A percentile compares a stretch with the other conserved stretches of the same genome.
These are phyloP conservation scores for Vitis hybrid DNA, from an alignment of 177 flowering plant species.

Conservation along the genomic window DNA sequence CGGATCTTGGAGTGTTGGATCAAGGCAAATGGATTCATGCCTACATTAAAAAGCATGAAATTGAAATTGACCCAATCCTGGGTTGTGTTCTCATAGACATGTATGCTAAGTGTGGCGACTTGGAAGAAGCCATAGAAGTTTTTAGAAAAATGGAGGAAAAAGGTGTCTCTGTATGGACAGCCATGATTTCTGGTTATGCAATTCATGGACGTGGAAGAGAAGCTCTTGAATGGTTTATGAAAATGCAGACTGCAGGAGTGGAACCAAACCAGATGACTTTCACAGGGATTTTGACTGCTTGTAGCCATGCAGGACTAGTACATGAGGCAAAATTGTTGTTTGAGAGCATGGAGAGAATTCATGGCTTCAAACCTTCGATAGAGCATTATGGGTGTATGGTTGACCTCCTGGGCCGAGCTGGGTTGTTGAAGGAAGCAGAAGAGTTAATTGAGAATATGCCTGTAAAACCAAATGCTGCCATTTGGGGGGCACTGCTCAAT, in stretches of 20 bases:
- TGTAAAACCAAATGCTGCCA: slow-evolving; percentile 17
- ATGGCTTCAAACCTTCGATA: slow-evolving; percentile 22
- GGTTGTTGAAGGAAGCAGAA: slow-evolving; percentile 24
- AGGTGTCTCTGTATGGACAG: slow-evolving; percentile 29
- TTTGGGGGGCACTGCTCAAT: slow-evolving; percentile 5
- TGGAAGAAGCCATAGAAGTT: slow-evolving; percentile 21
- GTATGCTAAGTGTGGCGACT: slow-evolving; percentile 31
- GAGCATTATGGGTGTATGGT: slow-evolving; percentile 21
- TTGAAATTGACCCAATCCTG: slow-evolving; percentile 21
- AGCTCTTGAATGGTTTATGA: slow-evolving; percentile 21
- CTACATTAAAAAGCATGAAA: slow-evolving; percentile 16
- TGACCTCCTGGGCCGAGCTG: slow-evolving; percentile 31
- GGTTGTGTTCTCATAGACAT: slow-evolving; percentile 34
- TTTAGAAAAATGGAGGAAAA: slow-evolving; percentile 12
- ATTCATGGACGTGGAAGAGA: slow-evolving; percentile 27
- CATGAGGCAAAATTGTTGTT: slow-evolving; percentile 18
- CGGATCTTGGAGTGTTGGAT: slow-evolving; percentile 27
- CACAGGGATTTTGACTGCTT: slow-evolving; percentile 27
- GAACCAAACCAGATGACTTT: slow-evolving; percentile 31
- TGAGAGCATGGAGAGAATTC: slow-evolving; percentile 15
- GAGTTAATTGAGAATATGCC: slow-evolving; percentile 19
- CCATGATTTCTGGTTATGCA: slow-evolving; percentile 31
- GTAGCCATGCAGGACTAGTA: slow-evolving; percentile 31
- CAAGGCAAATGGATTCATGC: slow-evolving; percentile 25
- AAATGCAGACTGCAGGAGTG: slow-evolving; percentile 25